Conservation (phyloP, 176 grass and related monocot species). For the Oryza meridionalis region DNA sequence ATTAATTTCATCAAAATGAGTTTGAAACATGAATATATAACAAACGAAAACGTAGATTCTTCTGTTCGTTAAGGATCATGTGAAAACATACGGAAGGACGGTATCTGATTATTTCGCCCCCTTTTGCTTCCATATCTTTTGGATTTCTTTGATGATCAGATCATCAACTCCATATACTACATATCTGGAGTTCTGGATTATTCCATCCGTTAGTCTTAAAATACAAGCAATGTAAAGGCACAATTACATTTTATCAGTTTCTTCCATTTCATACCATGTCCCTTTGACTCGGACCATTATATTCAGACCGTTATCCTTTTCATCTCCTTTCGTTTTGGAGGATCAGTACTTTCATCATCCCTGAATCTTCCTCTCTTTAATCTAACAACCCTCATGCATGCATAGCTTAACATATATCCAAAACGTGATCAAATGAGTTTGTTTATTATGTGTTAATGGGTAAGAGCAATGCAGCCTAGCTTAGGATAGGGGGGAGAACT, state of each 20-base stretch:
- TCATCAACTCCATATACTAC: not conserved
- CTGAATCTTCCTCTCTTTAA: conserved; percentile 36
- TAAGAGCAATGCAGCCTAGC: conserved; percentile 1
- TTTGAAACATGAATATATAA: not conserved
- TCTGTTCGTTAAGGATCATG: not conserved
- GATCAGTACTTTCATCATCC: conserved; percentile 34
- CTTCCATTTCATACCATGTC: conserved; percentile 3
- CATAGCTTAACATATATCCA: conserved; percentile 1
- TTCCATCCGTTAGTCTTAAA: conserved; percentile 39
- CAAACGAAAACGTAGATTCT: not conserved
- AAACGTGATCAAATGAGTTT: conserved; percentile 16
- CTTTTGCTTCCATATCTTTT: not conserved
- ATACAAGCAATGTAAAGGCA: conserved; percentile 21
- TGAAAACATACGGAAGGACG: conserved; percentile 18
- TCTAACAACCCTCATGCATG: not conserved
- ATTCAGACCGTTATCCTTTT: not conserved
- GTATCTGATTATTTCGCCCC: not conserved
- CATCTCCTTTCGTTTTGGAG: conserved; percentile 22
- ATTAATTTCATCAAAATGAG: not conserved
- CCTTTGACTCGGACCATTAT: conserved; percentile 41
- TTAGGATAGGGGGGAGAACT: not conserved
- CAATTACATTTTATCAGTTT: not conserved
- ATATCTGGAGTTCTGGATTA: not conserved
- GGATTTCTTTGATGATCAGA: not conserved
- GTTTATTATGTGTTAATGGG: not conserved